Percentiles rank a stretch among this genome's conserved stretches.
These are phyloP conservation scores for Zygoascus meyerae DNA, from an alignment of 1,139 yeast species.

Conservation along the genomic window DNA sequence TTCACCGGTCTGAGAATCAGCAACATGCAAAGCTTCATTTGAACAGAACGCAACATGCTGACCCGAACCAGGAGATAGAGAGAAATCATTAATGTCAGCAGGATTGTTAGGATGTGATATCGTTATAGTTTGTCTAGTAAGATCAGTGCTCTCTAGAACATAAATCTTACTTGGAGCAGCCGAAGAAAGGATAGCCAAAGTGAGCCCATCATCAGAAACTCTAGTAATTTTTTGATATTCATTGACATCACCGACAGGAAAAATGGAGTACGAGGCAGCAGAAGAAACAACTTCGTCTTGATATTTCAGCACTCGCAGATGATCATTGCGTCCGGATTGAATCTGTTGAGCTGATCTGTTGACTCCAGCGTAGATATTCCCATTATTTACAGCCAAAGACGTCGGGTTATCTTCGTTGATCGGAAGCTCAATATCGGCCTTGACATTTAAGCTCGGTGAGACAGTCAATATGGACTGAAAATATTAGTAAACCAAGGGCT, in stretches of 20 bases:
- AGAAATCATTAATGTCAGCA: conserved; percentile 16
- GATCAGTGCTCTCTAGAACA: conserved; percentile 15
- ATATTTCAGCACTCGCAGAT: conserved; percentile 55
- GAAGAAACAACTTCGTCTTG: conserved; percentile 31
- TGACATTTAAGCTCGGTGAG: conserved; percentile 13
- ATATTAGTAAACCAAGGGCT: neutral
- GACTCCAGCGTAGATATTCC: conserved; percentile 61
- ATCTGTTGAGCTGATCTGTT: conserved; percentile 58
- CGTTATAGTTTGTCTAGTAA: neutral
- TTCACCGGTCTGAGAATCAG: conserved; percentile 23
- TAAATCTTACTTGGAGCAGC: conserved; percentile 18
- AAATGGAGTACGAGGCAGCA: conserved; percentile 5
- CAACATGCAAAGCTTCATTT: conserved; percentile 18
- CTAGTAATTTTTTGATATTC: conserved; percentile 29
- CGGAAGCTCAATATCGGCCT: conserved; percentile 22
- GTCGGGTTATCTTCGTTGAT: conserved; percentile 33
- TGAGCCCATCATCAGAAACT: conserved; percentile 15
- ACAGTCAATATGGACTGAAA: conserved; percentile 17
- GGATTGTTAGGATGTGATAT: conserved; percentile 8
- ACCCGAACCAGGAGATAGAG: conserved; percentile 19
- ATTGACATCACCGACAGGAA: conserved; percentile 13
- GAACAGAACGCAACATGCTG: conserved; percentile 22
- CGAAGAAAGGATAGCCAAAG: conserved; percentile 24
- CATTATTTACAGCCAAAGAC: conserved; percentile 26
- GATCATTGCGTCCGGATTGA: conserved; percentile 61